phyloP scores from a whole-genome alignment of 1,284 basidiomycete species.

The Gomphus bonarii region DNA sequence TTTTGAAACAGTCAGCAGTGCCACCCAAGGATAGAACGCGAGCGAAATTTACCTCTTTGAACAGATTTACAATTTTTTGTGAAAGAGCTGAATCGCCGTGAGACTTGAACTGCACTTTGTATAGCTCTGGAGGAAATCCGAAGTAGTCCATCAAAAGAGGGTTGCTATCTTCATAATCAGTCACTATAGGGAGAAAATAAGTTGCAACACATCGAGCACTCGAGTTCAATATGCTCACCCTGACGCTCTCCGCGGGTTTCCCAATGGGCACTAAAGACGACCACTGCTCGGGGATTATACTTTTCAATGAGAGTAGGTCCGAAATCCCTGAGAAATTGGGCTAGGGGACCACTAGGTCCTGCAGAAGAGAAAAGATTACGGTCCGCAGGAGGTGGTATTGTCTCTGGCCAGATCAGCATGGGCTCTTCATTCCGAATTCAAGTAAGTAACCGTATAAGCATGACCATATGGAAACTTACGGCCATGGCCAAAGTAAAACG shows the following conservation, averaged over 20 bases:
- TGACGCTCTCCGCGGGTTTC: constrained; percentile 48
- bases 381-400: constrained; percentile 11
- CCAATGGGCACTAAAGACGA: constrained; percentile 77
- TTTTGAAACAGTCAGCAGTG: neutral
- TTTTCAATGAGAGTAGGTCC: constrained; percentile 56
- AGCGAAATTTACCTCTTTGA: constrained; percentile 35
- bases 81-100: constrained; percentile 47
- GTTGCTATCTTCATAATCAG: constrained; percentile 64
- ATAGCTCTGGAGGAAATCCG: constrained; percentile 48
- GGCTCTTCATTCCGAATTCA: constrained; percentile 21
- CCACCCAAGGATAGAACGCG: neutral
- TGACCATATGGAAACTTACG: constrained; percentile 20
- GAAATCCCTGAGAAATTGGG: constrained; percentile 55
- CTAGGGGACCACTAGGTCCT: constrained; percentile 46
- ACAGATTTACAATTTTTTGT: constrained; percentile 47
- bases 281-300: constrained; percentile 63
- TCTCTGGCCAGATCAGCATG: constrained; percentile 33
- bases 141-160: constrained; percentile 68
- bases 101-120: constrained; percentile 58
- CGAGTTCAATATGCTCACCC: constrained; percentile 27
- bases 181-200: constrained; percentile 31
- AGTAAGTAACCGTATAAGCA: neutral
- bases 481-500: constrained; percentile 70
- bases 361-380: constrained; percentile 21
- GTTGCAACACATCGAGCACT: neutral